phyloP scores from a whole-genome alignment of 345 rosid species.

The Garcia nutans region DNA sequence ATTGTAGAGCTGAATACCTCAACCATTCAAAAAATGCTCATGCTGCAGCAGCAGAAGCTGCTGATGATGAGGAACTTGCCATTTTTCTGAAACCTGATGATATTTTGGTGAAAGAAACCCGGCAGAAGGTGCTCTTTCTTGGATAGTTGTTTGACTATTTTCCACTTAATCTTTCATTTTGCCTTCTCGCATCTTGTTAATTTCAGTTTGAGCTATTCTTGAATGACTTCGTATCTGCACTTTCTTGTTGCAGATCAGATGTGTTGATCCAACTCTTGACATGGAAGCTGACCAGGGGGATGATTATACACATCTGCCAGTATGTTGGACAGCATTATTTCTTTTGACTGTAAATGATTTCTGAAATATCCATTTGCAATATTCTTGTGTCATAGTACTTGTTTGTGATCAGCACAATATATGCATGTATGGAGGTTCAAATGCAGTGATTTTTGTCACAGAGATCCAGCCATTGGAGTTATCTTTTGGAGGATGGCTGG shows the following conservation, averaged over 20 bases:
- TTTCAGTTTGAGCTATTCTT: slow-evolving; percentile 13
- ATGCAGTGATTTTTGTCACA: background rate
- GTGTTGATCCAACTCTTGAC: slow-evolving; percentile 92
- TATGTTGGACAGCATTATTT: slow-evolving; percentile 35
- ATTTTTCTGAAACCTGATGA: slow-evolving; percentile 85
- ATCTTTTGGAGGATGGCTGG: background rate
- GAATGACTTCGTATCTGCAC: background rate
- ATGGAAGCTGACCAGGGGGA: slow-evolving; percentile 96
- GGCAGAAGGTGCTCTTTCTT: slow-evolving; percentile 59
- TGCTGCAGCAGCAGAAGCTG: slow-evolving; percentile 94
- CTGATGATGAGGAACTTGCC: slow-evolving; percentile 97
- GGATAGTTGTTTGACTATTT: slow-evolving; percentile 3
- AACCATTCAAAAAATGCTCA: slow-evolving; percentile 65
- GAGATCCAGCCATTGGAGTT: background rate
- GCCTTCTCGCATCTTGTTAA: slow-evolving; percentile 13
- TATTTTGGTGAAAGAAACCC: slow-evolving; percentile 75
- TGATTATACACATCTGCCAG: slow-evolving; percentile 91
- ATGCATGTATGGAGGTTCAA: background rate
- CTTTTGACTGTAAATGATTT: slow-evolving; percentile 11
- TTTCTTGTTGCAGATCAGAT: slow-evolving; percentile 55
- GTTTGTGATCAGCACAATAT: background rate
- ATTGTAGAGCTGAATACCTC: slow-evolving; percentile 90
- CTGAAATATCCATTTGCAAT: background rate
- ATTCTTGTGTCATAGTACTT: background rate
- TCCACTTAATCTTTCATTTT: background rate